A percentile compares a stretch with the other conserved stretches of the same genome.
These are phyloP conservation scores for Mortierella sp. DNA, from an alignment of 371 early-diverging fungal genomes.

Conservation along the genomic window DNA sequence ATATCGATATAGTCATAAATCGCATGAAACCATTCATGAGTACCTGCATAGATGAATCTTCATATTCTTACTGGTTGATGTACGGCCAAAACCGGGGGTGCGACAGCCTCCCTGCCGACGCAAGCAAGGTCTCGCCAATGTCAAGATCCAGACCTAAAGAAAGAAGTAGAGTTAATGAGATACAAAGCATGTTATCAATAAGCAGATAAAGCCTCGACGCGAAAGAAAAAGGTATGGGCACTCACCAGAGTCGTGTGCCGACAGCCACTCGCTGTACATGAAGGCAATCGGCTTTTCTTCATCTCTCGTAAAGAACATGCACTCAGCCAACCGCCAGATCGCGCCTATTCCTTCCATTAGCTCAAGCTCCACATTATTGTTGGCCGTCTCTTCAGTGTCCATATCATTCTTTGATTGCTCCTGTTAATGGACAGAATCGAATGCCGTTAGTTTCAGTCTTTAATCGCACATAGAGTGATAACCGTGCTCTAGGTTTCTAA, in stretches of 20 bases:
- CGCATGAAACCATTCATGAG: background rate
- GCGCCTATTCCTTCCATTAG: conserved; percentile 37
- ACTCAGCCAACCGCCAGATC: conserved; percentile 42
- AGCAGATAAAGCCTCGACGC: too few relatives aligned
- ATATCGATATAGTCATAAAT: background rate
- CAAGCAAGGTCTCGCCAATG: conserved; percentile 30
- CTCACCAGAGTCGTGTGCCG: conserved; percentile 26
- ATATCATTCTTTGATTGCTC: conserved; percentile 17
- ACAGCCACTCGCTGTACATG: conserved; percentile 39
- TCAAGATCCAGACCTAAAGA: conserved; percentile 26
- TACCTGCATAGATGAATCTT: background rate
- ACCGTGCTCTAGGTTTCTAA: background rate
- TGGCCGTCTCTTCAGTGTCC: conserved; percentile 15
- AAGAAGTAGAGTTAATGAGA: too few relatives aligned
- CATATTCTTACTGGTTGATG: conserved; percentile 28
- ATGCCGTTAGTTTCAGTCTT: background rate
- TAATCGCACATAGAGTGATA: background rate
- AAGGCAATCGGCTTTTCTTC: conserved; percentile 33
- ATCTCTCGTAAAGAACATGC: conserved; percentile 40
- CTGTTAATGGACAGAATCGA: conserved; percentile 9
- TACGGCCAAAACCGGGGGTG: conserved; percentile 51
- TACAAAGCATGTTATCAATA: too few relatives aligned
- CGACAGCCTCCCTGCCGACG: conserved; percentile 6
- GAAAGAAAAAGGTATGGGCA: too few relatives aligned
- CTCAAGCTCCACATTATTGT: conserved; percentile 21